These are phyloP conservation scores for Waltergamsia citrina DNA, from an alignment of 2,329 filamentous ascomycete species.

Conservation along the genomic window DNA sequence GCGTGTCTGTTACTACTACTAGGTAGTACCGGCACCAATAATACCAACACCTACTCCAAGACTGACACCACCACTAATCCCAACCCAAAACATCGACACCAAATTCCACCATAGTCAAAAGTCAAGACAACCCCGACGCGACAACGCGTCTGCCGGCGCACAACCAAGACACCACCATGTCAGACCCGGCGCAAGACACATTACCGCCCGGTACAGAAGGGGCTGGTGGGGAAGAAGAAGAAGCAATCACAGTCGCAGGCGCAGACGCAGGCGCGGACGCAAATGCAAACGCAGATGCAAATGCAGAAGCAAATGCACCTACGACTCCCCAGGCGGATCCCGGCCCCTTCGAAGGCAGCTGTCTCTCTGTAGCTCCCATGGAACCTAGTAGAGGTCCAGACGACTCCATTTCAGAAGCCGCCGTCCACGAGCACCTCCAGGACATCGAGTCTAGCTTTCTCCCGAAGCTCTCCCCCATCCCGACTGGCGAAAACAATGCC, in stretches of 20 bases:
- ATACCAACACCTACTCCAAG: constrained; percentile 6
- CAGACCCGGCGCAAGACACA: no score
- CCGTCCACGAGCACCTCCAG: constrained; percentile 45
- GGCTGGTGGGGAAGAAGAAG: not conserved
- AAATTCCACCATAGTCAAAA: not conserved
- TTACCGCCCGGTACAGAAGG: not conserved
- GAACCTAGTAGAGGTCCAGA: constrained; percentile 21
- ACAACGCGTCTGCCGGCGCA: constrained; percentile 1
- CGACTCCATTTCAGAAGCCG: constrained; percentile 43
- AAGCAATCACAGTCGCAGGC: not conserved
- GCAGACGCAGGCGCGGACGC: not conserved
- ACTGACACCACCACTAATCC: not conserved
- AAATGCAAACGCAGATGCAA: not conserved
- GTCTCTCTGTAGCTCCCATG: constrained; percentile 28
- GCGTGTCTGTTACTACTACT: constrained; percentile 11
- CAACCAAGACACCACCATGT: not conserved
- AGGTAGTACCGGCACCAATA: no score
- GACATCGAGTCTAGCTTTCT: constrained; percentile 60
- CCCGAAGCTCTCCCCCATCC: constrained; percentile 46
- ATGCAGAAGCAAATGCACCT: not conserved
- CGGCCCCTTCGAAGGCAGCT: constrained; percentile 24
- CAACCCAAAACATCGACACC: not conserved
- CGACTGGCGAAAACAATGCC: constrained; percentile 27
- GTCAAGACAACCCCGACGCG: not conserved
- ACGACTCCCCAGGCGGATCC: not conserved